These are phyloP conservation scores for Fraxinus latifolia DNA, from an alignment of 305 asterid genomes.

Conservation along the genomic window DNA sequence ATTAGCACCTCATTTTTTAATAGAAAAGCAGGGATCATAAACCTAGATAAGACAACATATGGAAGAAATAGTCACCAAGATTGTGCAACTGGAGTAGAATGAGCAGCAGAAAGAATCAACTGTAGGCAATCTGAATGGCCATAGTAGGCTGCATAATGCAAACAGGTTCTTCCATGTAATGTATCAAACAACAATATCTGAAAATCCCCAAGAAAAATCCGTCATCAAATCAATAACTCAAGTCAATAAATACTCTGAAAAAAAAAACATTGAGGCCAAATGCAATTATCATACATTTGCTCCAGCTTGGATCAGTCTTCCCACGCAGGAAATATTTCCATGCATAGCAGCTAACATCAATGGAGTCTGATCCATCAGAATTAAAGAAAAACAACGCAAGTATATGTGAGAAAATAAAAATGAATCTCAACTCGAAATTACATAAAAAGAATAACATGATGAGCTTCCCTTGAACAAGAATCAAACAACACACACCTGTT, in stretches of 20 bases:
- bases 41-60: not conserved
- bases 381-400: constrained; percentile 13
- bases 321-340: constrained; percentile 61
- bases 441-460: not conserved
- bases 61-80: constrained; percentile 51
- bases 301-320: constrained; percentile 70
- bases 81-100: constrained; percentile 54
- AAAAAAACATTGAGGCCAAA: not conserved
- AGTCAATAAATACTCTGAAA: not conserved
- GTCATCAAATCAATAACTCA: constrained; percentile 16
- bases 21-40: not conserved
- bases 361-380: constrained; percentile 62
- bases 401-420: not conserved
- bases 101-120: constrained; percentile 66
- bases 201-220: constrained; percentile 12
- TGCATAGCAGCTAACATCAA: constrained; percentile 89
- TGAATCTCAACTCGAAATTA: not conserved
- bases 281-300: constrained; percentile 60
- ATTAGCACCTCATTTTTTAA: constrained; percentile 6
- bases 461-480: constrained; percentile 1
- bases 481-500: constrained; percentile 51
- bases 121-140: constrained; percentile 77
- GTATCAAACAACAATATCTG: constrained; percentile 81
- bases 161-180: constrained; percentile 63
- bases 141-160: constrained; percentile 86